A percentile compares a stretch with the other conserved stretches of the same genome.
These are phyloP conservation scores for Chytriomyces confervae DNA, from an alignment of 192 early-diverging fungal species.

Conservation along the genomic window DNA sequence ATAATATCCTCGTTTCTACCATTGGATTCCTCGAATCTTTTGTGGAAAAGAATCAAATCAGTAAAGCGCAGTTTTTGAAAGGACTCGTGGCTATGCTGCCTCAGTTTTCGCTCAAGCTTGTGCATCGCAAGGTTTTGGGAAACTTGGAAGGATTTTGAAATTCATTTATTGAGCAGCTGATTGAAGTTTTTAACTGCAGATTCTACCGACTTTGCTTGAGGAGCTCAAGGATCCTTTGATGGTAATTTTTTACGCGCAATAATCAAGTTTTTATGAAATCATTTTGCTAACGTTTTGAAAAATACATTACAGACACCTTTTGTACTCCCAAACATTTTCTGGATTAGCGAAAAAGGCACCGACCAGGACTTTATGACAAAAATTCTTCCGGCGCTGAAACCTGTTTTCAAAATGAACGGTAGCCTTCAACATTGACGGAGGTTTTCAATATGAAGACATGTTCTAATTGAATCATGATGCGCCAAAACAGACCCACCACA, in stretches of 20 bases:
- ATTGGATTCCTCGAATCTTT: slow-evolving; percentile 81
- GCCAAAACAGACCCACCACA: slow-evolving; percentile 66
- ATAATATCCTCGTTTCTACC: slow-evolving; percentile 78
- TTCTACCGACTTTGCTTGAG: slow-evolving; percentile 72
- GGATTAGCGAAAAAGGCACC: slow-evolving; percentile 65
- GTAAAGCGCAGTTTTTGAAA: slow-evolving; percentile 82
- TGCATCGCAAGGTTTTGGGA: slow-evolving; percentile 74
- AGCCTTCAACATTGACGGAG: not conserved
- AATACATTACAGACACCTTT: slow-evolving; percentile 65
- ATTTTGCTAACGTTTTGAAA: no score
- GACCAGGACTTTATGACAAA: slow-evolving; percentile 65
- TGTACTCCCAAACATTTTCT: slow-evolving; percentile 79
- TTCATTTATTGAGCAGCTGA: no score
- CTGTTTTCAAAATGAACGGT: slow-evolving; percentile 57
- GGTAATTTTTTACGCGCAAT: no score
- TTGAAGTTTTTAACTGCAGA: no score
- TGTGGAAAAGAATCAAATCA: slow-evolving; percentile 76
- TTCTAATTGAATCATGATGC: not conserved
- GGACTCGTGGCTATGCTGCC: slow-evolving; percentile 72
- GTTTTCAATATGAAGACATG: not conserved
- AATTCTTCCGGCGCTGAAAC: slow-evolving; percentile 69
- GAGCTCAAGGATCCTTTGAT: slow-evolving; percentile 74
- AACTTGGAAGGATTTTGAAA: no score
- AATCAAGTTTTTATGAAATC: no score
- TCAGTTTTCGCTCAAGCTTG: slow-evolving; percentile 73